Evolutionary conservation across 1,284 basidiomycete species (phyloP).

Genomic region (Grifola frondosa): DNA sequence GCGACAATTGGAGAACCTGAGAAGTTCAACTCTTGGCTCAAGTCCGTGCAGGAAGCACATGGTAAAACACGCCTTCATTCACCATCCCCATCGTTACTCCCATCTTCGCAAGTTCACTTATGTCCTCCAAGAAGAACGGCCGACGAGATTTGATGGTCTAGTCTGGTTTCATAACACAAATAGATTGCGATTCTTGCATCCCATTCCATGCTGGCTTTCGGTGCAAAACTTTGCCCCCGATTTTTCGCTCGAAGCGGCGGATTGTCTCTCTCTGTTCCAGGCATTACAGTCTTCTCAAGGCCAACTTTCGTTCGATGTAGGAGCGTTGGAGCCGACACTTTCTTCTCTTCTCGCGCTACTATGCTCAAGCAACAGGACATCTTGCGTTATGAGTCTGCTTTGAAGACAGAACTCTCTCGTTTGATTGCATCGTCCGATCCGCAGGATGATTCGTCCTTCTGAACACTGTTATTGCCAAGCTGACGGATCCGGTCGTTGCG

Average conservation of each 20-base stretch:
- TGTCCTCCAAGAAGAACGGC: slow-evolving; percentile 30
- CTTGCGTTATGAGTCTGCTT: slow-evolving; percentile 51
- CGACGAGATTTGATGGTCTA: slow-evolving; percentile 40
- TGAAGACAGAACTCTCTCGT: slow-evolving; percentile 45
- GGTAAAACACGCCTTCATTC: slow-evolving; percentile 57
- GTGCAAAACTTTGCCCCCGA: slow-evolving; percentile 44
- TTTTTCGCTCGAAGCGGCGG: slow-evolving; percentile 58
- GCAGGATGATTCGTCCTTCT: slow-evolving; percentile 36
- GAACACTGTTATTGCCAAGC: slow-evolving; percentile 37
- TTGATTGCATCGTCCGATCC: slow-evolving; percentile 41
- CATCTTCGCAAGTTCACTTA: slow-evolving; percentile 70
- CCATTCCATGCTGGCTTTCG: slow-evolving; percentile 55
- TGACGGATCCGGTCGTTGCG: slow-evolving; percentile 41
- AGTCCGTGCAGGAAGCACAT: slow-evolving; percentile 56
- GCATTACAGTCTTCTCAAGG: slow-evolving; percentile 35
- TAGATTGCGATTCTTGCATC: slow-evolving; percentile 57
- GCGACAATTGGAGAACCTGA: slow-evolving; percentile 68
- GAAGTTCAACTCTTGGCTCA: slow-evolving; percentile 63
- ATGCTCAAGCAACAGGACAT: slow-evolving; percentile 59
- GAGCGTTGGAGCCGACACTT: slow-evolving; percentile 43
- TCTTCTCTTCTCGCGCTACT: slow-evolving; percentile 38
- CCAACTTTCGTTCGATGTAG: slow-evolving; percentile 29
- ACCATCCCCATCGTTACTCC: slow-evolving; percentile 68
- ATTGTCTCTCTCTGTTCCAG: slow-evolving; percentile 51
- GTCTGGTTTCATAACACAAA: slow-evolving; percentile 34